phyloP scores from a whole-genome alignment of 2,329 filamentous ascomycete genomes.

The Tolypocladium tropicale region DNA sequence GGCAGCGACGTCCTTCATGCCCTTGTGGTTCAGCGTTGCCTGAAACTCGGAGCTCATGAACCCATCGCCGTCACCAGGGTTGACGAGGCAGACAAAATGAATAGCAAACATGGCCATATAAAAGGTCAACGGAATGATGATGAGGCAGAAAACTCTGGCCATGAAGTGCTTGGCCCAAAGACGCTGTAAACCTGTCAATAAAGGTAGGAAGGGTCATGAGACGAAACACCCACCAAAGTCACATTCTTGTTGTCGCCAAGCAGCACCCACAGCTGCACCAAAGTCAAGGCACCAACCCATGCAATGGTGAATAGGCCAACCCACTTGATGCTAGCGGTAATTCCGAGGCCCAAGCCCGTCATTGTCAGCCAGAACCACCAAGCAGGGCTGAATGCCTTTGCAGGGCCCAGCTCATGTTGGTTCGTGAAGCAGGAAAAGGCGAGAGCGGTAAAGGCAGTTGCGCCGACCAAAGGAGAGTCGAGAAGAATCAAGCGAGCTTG shows the following conservation, averaged over 20 bases:
- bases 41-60: conserved; percentile 99
- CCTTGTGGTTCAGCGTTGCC: conserved; percentile 90
- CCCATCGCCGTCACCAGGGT: conserved; percentile 93
- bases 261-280: conserved; percentile 89
- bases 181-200: conserved; percentile 34
- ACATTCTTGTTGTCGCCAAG: conserved; percentile 84
- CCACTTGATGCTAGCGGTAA: conserved; percentile 96
- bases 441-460: conserved; percentile 84
- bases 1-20: conserved; percentile 88
- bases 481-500: conserved; percentile 93
- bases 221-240: conserved; percentile 50
- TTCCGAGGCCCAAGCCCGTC: conserved; percentile 78
- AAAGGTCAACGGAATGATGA: conserved; percentile 78
- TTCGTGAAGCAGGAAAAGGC: conserved; percentile 91
- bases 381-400: conserved; percentile 73
- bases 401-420: conserved; percentile 86
- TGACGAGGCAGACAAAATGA: conserved; percentile 86
- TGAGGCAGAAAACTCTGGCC: conserved; percentile 81
- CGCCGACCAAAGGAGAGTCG: conserved; percentile 87
- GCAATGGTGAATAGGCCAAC: conserved; percentile 97
- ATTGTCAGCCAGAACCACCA: conserved; percentile 98
- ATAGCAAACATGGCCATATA: conserved; percentile 97
- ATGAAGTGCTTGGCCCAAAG: conserved; percentile 91
- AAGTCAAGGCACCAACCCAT: conserved; percentile 87
- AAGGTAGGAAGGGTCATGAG: not conserved